Evolutionary conservation across 106 monocot species (phyloP), one percentile per base, ranked within the genome.

Genomic region (Vanilla planifolia): DNA sequence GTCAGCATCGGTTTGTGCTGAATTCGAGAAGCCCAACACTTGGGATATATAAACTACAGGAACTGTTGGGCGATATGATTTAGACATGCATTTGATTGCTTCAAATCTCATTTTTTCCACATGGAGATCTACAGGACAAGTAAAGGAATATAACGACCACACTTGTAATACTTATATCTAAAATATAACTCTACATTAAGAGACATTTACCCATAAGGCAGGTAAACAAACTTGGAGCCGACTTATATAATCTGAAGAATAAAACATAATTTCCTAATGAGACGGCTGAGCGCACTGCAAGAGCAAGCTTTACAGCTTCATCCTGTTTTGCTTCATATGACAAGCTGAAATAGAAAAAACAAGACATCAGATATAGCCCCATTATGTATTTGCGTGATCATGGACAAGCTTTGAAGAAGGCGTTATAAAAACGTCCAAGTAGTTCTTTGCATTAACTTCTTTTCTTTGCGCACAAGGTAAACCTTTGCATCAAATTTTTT

Each of bases 221-320:
- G 14, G 90, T 79, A 57, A 73, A 87, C 50, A 96, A 71, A 50
- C 89, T 90, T 5, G 95, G 90, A 43, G 95, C 95, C 21, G 59
- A 33, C 72, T 81, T 87, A 67, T 96, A 96, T 27, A 96, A 62
- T 70, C 84, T 86, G 69, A 96, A 96, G 70, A 84, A 96, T 28
- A 63, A 68, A 14, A 96, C 71, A 67, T 90, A 96, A 63, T 96
- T 96, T 65, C 90, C 87, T 33, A 90, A 86, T 40, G 76, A 81
- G 44, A 96, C 95, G 50, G 95, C 86, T 25, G 80, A 66, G 28
- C 79, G 83, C 19, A 96, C 95, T 42, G 83, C 81, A 69, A 96
- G 90, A 61, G 95, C 90, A 80, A 90, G 90, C 79, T 91, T 86
- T 26, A 96, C 84, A 23, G 86, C 76, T 48, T 78, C 81, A 71